These are phyloP conservation scores for Globisporangium acanthophoron DNA, from an alignment of 352 stramenopile species.

Conservation along the genomic window DNA sequence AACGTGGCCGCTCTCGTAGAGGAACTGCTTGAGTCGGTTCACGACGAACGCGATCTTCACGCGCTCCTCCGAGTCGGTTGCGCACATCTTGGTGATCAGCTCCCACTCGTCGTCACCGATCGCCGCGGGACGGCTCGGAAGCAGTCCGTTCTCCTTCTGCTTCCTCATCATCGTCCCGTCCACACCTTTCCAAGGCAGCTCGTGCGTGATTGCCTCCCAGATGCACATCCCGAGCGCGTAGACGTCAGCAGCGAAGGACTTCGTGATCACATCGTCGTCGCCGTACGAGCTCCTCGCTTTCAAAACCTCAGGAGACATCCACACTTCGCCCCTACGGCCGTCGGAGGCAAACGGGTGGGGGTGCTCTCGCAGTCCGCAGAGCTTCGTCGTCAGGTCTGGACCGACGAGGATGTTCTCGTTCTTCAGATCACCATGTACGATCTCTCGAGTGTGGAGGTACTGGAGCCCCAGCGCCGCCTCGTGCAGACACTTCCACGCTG, in stretches of 20 bases:
- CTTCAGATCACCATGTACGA: slow-evolving; percentile 13
- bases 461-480: slow-evolving; percentile 19
- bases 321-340: neutral
- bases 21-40: slow-evolving; percentile 6
- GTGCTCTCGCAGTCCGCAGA: slow-evolving; percentile 5
- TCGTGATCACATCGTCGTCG: neutral
- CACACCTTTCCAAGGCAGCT: neutral
- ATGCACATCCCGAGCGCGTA: slow-evolving; percentile 25
- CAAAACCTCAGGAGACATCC: slow-evolving; percentile 15
- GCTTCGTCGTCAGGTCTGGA: slow-evolving; percentile 10
- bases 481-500: slow-evolving; percentile 14
- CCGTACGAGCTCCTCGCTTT: neutral
- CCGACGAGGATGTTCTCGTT: slow-evolving; percentile 10
- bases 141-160: neutral
- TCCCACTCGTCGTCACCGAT: slow-evolving; percentile 3
- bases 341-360: neutral
- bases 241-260: slow-evolving; percentile 11
- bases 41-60: slow-evolving; percentile 13
- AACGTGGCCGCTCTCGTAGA: neutral
- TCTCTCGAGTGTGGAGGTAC: slow-evolving; percentile 18
- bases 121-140: neutral
- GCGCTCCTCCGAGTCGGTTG: slow-evolving; percentile 2
- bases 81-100: slow-evolving; percentile 17
- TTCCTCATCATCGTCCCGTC: neutral
- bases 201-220: neutral